Evolutionary conservation across 2,329 filamentous ascomycete species (phyloP).

Genomic region (Magnaporthiopsis incrustans): DNA sequence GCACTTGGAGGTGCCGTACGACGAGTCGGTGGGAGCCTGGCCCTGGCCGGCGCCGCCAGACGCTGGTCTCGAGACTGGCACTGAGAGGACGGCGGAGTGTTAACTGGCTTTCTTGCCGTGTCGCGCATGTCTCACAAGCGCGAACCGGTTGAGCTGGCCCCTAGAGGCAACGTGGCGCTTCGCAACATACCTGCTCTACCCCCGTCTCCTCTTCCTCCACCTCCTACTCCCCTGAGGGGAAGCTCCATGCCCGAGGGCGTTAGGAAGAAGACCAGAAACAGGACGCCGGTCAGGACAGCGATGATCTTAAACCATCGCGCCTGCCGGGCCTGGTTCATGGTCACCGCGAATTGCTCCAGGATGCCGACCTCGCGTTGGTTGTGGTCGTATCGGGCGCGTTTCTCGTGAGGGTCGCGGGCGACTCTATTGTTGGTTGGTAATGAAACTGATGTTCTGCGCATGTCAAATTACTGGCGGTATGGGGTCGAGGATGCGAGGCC

Average conservation of each 20-base stretch:
- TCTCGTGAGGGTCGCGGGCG: conserved; percentile 56
- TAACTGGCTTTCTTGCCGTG: not conserved
- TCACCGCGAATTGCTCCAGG: conserved; percentile 46
- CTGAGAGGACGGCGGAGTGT: not conserved
- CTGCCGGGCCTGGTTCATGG: conserved; percentile 57
- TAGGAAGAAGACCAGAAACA: conserved; percentile 57
- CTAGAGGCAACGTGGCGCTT: not conserved
- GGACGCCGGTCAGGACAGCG: conserved; percentile 50
- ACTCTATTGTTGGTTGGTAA: conserved; percentile 49
- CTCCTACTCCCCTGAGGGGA: conserved; percentile 11
- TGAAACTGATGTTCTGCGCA: conserved; percentile 60
- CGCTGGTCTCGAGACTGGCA: not conserved
- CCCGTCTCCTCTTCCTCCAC: not conserved
- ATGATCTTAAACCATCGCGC: conserved; percentile 59
- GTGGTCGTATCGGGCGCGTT: conserved; percentile 50
- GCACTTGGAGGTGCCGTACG: conserved; percentile 66
- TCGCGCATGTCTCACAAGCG: not conserved
- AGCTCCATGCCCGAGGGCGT: conserved; percentile 49
- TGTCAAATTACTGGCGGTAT: conserved; percentile 21
- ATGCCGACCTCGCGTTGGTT: conserved; percentile 37
- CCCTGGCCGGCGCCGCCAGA: conserved; percentile 26
- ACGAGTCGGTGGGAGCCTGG: conserved; percentile 50
- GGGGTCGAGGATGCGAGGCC: conserved; percentile 6
- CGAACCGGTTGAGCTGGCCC: not conserved
- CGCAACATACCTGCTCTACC: conserved; percentile 25